These are phyloP conservation scores for Podospora didyma DNA, from an alignment of 495 filamentous ascomycete species.

Conservation along the genomic window DNA sequence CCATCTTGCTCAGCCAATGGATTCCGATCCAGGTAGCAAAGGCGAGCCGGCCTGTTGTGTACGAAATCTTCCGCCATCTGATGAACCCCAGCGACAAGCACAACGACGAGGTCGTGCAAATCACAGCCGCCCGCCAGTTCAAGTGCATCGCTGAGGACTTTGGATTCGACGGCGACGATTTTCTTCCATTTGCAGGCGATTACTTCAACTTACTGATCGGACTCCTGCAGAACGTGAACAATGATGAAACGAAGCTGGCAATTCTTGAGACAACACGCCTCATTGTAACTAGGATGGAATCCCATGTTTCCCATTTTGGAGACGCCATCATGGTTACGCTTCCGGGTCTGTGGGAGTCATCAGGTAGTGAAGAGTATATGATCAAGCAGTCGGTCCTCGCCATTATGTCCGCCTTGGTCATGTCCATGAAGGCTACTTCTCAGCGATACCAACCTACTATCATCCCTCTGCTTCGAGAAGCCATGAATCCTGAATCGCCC, in stretches of 20 bases:
- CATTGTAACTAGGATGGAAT: slow-evolving; percentile 77
- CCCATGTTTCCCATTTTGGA: slow-evolving; percentile 67
- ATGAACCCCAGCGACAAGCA: slow-evolving; percentile 67
- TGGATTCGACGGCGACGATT: slow-evolving; percentile 66
- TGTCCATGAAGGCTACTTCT: slow-evolving; percentile 71
- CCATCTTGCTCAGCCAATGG: slow-evolving; percentile 88
- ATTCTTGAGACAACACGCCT: slow-evolving; percentile 76
- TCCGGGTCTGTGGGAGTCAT: slow-evolving; percentile 79
- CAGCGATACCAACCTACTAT: slow-evolving; percentile 67
- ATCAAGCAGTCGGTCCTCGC: slow-evolving; percentile 85
- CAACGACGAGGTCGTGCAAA: slow-evolving; percentile 89
- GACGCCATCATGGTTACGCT: slow-evolving; percentile 75
- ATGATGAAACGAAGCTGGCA: slow-evolving; percentile 81
- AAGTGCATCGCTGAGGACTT: slow-evolving; percentile 75
- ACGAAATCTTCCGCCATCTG: slow-evolving; percentile 86
- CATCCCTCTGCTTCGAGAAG: slow-evolving; percentile 72
- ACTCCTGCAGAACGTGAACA: slow-evolving; percentile 75
- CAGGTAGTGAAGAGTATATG: slow-evolving; percentile 77
- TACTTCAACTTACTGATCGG: slow-evolving; percentile 66
- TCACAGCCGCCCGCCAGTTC: slow-evolving; percentile 84
- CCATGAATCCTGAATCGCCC: slow-evolving; percentile 74
- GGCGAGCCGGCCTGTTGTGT: slow-evolving; percentile 65
- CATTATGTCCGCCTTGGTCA: slow-evolving; percentile 72
- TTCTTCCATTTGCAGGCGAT: slow-evolving; percentile 68
- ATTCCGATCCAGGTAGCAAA: slow-evolving; percentile 66